Evolutionary conservation across 441 rosid species (phyloP).

Genomic region (Populus hybrid): DNA sequence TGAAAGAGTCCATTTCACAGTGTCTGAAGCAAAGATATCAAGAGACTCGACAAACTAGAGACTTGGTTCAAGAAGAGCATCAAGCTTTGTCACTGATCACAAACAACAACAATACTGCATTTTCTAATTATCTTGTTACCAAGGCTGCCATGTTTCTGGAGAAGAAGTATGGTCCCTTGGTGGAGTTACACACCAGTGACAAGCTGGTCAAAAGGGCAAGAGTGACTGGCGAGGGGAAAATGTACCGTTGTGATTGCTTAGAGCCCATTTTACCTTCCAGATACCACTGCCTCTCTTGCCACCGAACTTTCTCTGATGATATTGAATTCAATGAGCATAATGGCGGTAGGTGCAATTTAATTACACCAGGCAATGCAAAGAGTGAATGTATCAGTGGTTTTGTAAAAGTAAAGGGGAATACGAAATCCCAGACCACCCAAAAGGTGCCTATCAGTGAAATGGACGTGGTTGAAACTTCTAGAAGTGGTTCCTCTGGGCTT

Average conservation of each 20-base stretch:
- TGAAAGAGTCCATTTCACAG: constrained; percentile 67
- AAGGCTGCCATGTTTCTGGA: constrained; percentile 74
- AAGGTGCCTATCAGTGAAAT: constrained; percentile 33
- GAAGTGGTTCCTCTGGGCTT: constrained; percentile 35
- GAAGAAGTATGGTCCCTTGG: constrained; percentile 65
- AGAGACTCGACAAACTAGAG: constrained; percentile 37
- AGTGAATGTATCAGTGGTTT: constrained; percentile 39
- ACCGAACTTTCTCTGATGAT: constrained; percentile 56
- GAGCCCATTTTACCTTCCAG: constrained; percentile 83
- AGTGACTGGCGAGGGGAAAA: constrained; percentile 46
- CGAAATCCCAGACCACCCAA: constrained; percentile 29
- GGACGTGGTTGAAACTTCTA: constrained; percentile 34
- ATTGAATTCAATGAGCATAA: constrained; percentile 60
- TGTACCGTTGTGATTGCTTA: constrained; percentile 76
- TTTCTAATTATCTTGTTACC: constrained; percentile 46
- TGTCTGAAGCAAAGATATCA: constrained; percentile 57
- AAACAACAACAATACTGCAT: constrained; percentile 24
- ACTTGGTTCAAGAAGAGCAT: constrained; percentile 31
- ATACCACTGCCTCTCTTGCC: constrained; percentile 84
- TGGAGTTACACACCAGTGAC: constrained; percentile 39
- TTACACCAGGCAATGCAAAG: constrained; percentile 40
- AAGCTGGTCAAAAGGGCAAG: constrained; percentile 53
- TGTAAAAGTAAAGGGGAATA: constrained; percentile 40
- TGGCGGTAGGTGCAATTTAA: constrained; percentile 54
- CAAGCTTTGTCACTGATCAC: constrained; percentile 22